These are phyloP conservation scores for Myxozyma monticola DNA, from an alignment of 805 yeast species.

Conservation along the genomic window DNA sequence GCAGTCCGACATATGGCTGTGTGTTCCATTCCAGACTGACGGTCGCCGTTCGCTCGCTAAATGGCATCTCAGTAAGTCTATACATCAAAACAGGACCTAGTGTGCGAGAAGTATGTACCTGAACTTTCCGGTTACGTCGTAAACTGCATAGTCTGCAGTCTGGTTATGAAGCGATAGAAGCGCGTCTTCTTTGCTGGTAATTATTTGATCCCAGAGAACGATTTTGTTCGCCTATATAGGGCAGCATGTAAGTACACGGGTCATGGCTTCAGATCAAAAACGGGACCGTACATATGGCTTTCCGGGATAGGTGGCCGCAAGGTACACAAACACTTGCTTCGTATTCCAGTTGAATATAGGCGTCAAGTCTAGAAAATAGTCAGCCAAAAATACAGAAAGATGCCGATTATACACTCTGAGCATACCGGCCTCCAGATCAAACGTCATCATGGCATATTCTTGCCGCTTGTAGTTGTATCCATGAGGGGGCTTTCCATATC, in stretches of 20 bases:
- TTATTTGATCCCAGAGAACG: slow-evolving; percentile 88
- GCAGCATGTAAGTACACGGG: neutral
- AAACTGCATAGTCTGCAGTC: slow-evolving; percentile 76
- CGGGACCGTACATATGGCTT: slow-evolving; percentile 34
- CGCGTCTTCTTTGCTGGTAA: slow-evolving; percentile 60
- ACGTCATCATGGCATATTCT: slow-evolving; percentile 65
- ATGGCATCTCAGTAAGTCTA: slow-evolving; percentile 23
- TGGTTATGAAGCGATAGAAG: slow-evolving; percentile 51
- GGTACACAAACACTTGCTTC: slow-evolving; percentile 88
- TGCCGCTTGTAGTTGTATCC: slow-evolving; percentile 66
- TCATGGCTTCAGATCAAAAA: too few species aligned
- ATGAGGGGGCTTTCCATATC: slow-evolving; percentile 52
- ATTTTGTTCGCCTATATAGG: slow-evolving; percentile 54
- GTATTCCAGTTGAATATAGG: slow-evolving; percentile 95
- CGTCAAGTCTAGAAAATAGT: slow-evolving; percentile 55
- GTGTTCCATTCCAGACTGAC: slow-evolving; percentile 83
- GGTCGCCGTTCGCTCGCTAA: slow-evolving; percentile 63
- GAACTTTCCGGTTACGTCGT: slow-evolving; percentile 70
- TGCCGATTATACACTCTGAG: neutral
- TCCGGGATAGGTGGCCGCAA: slow-evolving; percentile 81
- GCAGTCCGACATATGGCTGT: slow-evolving; percentile 86
- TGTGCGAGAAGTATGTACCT: slow-evolving; percentile 22
- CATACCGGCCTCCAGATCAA: slow-evolving; percentile 59
- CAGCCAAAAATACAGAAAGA: neutral
- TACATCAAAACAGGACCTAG: neutral